Evolutionary conservation across 805 yeast species (phyloP).

Genomic region (Lipomyces sp.): DNA sequence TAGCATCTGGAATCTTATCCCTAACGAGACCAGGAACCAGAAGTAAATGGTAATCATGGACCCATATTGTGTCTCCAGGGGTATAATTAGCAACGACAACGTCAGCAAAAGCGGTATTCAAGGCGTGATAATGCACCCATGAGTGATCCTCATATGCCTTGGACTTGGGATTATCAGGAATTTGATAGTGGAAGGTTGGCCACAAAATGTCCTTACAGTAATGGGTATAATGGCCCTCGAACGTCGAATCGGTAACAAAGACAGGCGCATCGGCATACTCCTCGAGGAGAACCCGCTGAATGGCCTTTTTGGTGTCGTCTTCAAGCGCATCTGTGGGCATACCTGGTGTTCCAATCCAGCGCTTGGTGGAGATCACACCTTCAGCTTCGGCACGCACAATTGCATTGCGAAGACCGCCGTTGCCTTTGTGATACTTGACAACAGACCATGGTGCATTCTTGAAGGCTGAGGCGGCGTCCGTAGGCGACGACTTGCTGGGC

Average conservation of each 20-base stretch:
- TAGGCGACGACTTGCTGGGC: constrained; percentile 10
- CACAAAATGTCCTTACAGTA: constrained; percentile 93
- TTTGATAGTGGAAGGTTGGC: constrained; percentile 94
- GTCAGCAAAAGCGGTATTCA: constrained; percentile 83
- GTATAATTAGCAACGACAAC: constrained; percentile 68
- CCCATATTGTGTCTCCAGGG: constrained; percentile 79
- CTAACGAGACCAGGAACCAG: constrained; percentile 86
- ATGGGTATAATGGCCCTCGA: constrained; percentile 87
- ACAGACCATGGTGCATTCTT: constrained; percentile 65
- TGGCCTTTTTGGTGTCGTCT: constrained; percentile 56
- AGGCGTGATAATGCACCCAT: constrained; percentile 78
- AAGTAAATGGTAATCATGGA: constrained; percentile 91
- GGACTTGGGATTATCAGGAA: constrained; percentile 92
- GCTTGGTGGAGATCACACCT: constrained; percentile 45
- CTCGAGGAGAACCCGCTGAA: constrained; percentile 49
- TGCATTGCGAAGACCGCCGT: constrained; percentile 88
- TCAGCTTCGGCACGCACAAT: constrained; percentile 60
- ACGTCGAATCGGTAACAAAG: constrained; percentile 74
- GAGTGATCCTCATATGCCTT: constrained; percentile 96
- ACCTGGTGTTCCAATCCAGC: constrained; percentile 91
- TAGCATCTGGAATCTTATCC: constrained; percentile 73
- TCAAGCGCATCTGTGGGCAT: constrained; percentile 88
- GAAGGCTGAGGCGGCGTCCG: constrained; percentile 24
- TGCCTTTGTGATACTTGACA: constrained; percentile 72
- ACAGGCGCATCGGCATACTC: constrained; percentile 68